Percentiles rank a stretch among this genome's conserved stretches.
Evolutionary conservation across 495 filamentous ascomycete species (phyloP).

Genomic region (Chaetomidium leptoderma): DNA sequence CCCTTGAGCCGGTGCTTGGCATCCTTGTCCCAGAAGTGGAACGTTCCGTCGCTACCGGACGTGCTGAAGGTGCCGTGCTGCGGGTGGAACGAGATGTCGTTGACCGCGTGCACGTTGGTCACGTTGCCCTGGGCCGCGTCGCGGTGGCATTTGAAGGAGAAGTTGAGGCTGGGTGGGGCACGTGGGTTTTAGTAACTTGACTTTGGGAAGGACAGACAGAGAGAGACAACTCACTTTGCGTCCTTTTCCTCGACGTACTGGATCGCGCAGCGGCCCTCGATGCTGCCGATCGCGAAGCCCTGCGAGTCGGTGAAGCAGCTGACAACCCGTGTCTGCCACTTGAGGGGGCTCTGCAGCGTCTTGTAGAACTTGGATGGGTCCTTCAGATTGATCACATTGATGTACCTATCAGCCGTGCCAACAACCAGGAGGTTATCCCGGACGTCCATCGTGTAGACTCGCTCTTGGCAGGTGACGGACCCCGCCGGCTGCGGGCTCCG

Average conservation of each 20-base stretch:
- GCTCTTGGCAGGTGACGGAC: slow-evolving; percentile 65
- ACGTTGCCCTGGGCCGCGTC: slow-evolving; percentile 57
- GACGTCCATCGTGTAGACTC: slow-evolving; percentile 87
- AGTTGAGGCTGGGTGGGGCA: slow-evolving; percentile 57
- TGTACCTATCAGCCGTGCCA: slow-evolving; percentile 84
- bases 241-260: slow-evolving; percentile 92
- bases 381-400: slow-evolving; percentile 83
- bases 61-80: slow-evolving; percentile 84
- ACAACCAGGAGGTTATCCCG: slow-evolving; percentile 79
- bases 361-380: slow-evolving; percentile 82
- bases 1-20: slow-evolving; percentile 87
- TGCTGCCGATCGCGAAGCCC: slow-evolving; percentile 84
- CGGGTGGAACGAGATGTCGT: slow-evolving; percentile 91
- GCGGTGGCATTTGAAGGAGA: slow-evolving; percentile 95
- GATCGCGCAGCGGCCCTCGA: slow-evolving; percentile 87
- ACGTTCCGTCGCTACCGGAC: slow-evolving; percentile 85
- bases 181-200: slow-evolving; percentile 1
- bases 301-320: slow-evolving; percentile 84
- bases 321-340: slow-evolving; percentile 91
- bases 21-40: slow-evolving; percentile 94
- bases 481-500: slow-evolving; percentile 59
- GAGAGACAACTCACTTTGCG: slow-evolving; percentile 46
- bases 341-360: slow-evolving; percentile 80
- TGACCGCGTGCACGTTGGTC: slow-evolving; percentile 84
- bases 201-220: background rate